phyloP scores from a whole-genome alignment of 1,139 yeast species.

The Barnettozyma hawaiiensis region DNA sequence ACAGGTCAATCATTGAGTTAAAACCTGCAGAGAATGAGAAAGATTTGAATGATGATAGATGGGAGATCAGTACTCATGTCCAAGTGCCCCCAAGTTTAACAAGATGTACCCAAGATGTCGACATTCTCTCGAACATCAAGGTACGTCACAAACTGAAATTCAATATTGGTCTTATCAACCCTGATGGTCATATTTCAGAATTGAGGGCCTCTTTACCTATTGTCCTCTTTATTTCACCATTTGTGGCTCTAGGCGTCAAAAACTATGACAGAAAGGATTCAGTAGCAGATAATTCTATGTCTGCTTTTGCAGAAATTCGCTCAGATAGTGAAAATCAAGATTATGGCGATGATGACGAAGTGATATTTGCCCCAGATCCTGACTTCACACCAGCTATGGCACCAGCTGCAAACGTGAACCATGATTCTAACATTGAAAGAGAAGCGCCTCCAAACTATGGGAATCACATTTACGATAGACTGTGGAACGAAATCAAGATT shows the following conservation, averaged over 20 bases:
- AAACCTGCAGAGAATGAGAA: conserved; percentile 33
- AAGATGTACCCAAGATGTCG: conserved; percentile 81
- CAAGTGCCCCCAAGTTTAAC: conserved; percentile 67
- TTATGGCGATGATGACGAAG: conserved; percentile 27
- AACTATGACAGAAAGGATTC: conserved; percentile 22
- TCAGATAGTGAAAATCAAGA: conserved; percentile 19
- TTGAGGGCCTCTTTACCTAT: conserved; percentile 65
- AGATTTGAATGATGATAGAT: conserved; percentile 46
- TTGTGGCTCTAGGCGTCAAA: conserved; percentile 62
- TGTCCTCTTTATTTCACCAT: conserved; percentile 62
- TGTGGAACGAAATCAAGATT: conserved; percentile 59
- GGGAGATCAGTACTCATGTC: conserved; percentile 65
- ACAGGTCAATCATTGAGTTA: conserved; percentile 47
- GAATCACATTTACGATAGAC: conserved; percentile 75
- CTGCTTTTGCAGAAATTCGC: conserved; percentile 22
- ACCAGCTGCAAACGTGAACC: conserved; percentile 17
- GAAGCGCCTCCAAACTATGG: conserved; percentile 90
- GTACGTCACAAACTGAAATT: conserved; percentile 61
- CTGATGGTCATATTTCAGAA: conserved; percentile 66
- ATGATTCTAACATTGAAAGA: conserved; percentile 18
- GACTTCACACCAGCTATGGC: conserved; percentile 22
- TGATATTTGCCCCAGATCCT: conserved; percentile 30
- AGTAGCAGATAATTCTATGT: conserved; percentile 15
- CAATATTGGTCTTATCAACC: conserved; percentile 49
- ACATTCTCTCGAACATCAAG: conserved; percentile 45